A percentile compares a stretch with the other conserved stretches of the same genome.
These are phyloP conservation scores for Coemansia sp. DNA, from an alignment of 192 early-diverging fungal genomes.

Conservation along the genomic window DNA sequence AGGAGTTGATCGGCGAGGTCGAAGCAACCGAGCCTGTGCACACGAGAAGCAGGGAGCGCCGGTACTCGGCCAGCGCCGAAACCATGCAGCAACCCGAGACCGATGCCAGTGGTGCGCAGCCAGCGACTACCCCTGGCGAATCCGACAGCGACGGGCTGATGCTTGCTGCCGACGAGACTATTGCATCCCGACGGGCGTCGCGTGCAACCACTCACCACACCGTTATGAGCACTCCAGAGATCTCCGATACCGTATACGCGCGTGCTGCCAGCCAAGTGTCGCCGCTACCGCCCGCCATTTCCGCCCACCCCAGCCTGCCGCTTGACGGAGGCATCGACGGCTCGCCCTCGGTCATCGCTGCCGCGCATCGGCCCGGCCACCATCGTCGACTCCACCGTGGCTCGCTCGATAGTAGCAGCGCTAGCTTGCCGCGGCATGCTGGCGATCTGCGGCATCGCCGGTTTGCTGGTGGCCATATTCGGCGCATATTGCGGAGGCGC, in stretches of 20 bases:
- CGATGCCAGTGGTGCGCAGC: not conserved
- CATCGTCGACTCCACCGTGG: not conserved
- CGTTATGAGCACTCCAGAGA: slow-evolving; percentile 23
- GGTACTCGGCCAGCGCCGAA: slow-evolving; percentile 5
- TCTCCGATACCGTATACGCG: slow-evolving; percentile 8
- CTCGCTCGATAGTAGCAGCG: not conserved
- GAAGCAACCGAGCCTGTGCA: not conserved
- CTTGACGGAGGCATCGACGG: not conserved
- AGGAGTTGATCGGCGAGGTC: too few species aligned
- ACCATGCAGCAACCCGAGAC: not conserved
- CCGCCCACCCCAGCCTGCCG: slow-evolving; percentile 24
- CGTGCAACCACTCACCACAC: slow-evolving; percentile 23
- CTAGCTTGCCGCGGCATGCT: not conserved
- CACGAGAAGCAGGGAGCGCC: not conserved
- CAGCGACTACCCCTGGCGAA: not conserved
- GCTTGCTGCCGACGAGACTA: slow-evolving; percentile 29
- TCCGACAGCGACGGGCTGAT: slow-evolving; percentile 24
- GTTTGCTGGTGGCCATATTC: slow-evolving; percentile 6
- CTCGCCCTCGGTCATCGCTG: not conserved
- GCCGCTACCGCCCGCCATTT: slow-evolving; percentile 3
- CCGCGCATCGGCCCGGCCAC: not conserved
- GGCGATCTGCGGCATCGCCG: slow-evolving; percentile 4
- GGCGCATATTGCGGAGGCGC: slow-evolving; percentile 33
- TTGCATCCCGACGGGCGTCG: slow-evolving; percentile 17
- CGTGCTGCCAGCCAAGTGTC: not conserved